Evolutionary conservation across 495 filamentous ascomycete genomes (phyloP).

Genomic region (Cenococcum geophilum): DNA sequence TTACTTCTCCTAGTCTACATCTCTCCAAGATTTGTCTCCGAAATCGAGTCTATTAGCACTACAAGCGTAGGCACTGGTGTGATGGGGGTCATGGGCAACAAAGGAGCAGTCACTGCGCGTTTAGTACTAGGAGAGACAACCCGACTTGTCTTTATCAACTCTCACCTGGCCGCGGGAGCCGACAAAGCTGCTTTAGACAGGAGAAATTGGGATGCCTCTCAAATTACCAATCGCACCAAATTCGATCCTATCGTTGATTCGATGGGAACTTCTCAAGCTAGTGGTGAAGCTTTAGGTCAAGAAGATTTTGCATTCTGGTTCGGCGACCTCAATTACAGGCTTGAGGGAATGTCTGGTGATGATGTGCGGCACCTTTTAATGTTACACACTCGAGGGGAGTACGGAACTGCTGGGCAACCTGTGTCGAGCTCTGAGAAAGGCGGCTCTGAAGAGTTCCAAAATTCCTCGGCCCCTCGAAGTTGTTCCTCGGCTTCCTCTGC

Average conservation of each 20-base stretch:
- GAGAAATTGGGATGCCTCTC: conserved; percentile 81
- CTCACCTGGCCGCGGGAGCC: conserved; percentile 78
- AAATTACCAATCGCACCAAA: conserved; percentile 64
- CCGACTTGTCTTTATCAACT: conserved; percentile 80
- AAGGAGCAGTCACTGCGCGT: conserved; percentile 78
- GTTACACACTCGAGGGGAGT: conserved; percentile 62
- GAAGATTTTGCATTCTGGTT: conserved; percentile 96
- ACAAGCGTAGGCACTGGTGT: conserved; percentile 78
- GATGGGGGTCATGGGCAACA: conserved; percentile 92
- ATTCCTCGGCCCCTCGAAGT: not conserved
- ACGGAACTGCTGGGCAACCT: not conserved
- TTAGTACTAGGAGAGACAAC: conserved; percentile 88
- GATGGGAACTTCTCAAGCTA: conserved; percentile 44
- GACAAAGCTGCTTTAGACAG: conserved; percentile 72
- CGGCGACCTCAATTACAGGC: conserved; percentile 91
- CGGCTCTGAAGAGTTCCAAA: not conserved
- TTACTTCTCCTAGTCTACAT: conserved; percentile 81
- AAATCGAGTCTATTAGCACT: conserved; percentile 69
- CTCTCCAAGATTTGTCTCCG: conserved; percentile 62
- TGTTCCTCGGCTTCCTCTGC: not conserved
- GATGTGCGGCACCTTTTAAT: conserved; percentile 82
- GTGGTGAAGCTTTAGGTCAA: conserved; percentile 68
- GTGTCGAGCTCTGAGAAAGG: not conserved
- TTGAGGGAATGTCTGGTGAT: conserved; percentile 80
- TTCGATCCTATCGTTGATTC: conserved; percentile 65